Conservation (phyloP, 306 rosid genomes). For the Acacia crassicarpa region DNA sequence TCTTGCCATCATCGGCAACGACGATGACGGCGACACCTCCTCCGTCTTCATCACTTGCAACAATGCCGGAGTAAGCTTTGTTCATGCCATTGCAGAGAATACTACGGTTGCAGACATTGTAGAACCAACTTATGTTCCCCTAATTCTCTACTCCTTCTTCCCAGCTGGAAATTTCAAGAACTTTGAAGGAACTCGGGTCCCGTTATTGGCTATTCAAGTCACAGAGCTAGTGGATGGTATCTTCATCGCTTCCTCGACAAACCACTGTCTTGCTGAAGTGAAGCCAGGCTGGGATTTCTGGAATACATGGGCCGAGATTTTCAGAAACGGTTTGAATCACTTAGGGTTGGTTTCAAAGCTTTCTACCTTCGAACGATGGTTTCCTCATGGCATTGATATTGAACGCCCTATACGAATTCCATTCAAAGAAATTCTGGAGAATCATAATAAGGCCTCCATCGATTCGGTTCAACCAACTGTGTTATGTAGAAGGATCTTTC, state of each 20-base stretch:
- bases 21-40: neutral
- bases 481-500: neutral
- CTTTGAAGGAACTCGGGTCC: neutral
- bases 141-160: slow-evolving; percentile 1
- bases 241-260: neutral
- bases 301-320: neutral
- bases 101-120: neutral
- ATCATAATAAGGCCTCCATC: neutral
- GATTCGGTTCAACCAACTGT: neutral
- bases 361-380: neutral
- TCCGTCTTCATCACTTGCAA: neutral
- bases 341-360: neutral
- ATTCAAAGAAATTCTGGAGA: neutral
- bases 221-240: neutral
- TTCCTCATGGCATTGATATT: neutral
- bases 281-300: neutral
- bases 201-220: neutral
- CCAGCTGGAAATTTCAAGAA: neutral
- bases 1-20: neutral
- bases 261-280: neutral
- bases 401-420: neutral
- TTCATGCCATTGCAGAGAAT: neutral
- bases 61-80: neutral
- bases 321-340: neutral
- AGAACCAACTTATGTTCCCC: neutral